Conservation (phyloP, 345 rosid species). For the Camelina neglecta region DNA sequence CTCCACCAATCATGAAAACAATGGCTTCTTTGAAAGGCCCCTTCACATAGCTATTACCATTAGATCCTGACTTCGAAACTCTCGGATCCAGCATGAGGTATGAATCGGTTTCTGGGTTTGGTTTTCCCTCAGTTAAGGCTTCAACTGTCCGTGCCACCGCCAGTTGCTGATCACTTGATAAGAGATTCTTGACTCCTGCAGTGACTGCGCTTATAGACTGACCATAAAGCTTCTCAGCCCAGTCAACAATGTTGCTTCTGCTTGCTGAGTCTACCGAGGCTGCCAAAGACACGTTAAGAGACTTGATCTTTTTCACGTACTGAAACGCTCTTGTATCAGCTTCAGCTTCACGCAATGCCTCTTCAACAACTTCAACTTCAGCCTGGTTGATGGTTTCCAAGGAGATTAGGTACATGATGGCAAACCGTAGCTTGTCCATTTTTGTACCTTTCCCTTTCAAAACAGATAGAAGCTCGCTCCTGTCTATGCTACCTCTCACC, state of each 20-base stretch:
- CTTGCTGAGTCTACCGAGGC: constrained; percentile 78
- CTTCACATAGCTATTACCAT: constrained; percentile 59
- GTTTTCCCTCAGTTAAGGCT: constrained; percentile 79
- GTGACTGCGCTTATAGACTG: constrained; percentile 83
- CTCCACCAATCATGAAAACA: constrained; percentile 91
- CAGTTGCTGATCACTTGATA: constrained; percentile 73
- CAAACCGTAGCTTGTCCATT: constrained; percentile 77
- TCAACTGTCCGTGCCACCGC: constrained; percentile 76
- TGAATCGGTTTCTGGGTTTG: constrained; percentile 74
- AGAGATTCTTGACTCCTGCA: constrained; percentile 82
- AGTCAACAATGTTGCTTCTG: constrained; percentile 82
- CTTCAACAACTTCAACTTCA: constrained; percentile 57
- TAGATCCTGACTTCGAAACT: constrained; percentile 67
- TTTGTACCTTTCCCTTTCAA: constrained; percentile 79
- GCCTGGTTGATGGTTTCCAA: constrained; percentile 66
- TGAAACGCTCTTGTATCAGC: constrained; percentile 76
- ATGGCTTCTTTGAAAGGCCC: constrained; percentile 86
- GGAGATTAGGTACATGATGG: constrained; percentile 75
- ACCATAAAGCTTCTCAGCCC: constrained; percentile 89
- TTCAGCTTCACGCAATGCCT: constrained; percentile 73
- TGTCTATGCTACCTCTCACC: constrained; percentile 69
- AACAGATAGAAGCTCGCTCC: constrained; percentile 59
- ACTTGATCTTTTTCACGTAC: constrained; percentile 82
- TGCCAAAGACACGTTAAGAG: constrained; percentile 72
- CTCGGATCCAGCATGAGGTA: constrained; percentile 77